Evolutionary conservation across 2,329 filamentous ascomycete species (phyloP).

Genomic region (Tolypocladium tundrense): DNA sequence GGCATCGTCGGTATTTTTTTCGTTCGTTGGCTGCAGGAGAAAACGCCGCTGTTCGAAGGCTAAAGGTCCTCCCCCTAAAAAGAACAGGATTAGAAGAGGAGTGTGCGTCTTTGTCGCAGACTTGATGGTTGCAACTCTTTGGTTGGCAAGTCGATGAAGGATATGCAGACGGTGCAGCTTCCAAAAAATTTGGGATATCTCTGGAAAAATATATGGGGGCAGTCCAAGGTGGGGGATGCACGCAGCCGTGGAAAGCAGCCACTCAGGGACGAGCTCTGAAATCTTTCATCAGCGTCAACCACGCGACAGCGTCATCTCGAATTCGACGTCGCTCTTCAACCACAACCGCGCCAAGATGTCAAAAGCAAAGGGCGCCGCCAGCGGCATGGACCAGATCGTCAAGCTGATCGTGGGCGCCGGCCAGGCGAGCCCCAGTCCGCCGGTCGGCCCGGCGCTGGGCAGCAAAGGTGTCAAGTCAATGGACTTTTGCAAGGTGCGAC

Average conservation of each 20-base stretch:
- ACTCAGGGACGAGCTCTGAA: neutral
- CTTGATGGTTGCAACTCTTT: neutral
- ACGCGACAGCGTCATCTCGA: neutral
- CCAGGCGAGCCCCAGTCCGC: constrained; percentile 87
- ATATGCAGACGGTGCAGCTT: neutral
- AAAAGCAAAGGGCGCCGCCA: constrained; percentile 31
- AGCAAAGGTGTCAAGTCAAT: constrained; percentile 98
- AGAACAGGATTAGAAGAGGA: neutral
- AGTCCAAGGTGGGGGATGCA: neutral
- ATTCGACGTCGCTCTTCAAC: constrained; percentile 5
- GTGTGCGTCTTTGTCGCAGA: neutral
- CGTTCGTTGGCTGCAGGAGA: neutral
- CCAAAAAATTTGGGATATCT: neutral
- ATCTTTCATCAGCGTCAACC: constrained; percentile 5
- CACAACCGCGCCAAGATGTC: constrained; percentile 34
- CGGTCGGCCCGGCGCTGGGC: constrained; percentile 90
- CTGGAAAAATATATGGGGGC: neutral
- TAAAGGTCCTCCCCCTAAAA: too few relatives aligned
- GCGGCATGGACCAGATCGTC: constrained; percentile 61
- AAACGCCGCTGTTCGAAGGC: neutral
- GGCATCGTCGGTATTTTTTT: constrained; percentile 50
- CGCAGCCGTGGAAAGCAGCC: neutral
- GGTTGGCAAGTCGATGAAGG: neutral
- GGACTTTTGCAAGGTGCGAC: constrained; percentile 96
- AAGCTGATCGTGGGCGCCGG: constrained; percentile 97